Evolutionary conservation across 176 grass and related monocot species (phyloP).

Genomic region (Neostapfia colusana): DNA sequence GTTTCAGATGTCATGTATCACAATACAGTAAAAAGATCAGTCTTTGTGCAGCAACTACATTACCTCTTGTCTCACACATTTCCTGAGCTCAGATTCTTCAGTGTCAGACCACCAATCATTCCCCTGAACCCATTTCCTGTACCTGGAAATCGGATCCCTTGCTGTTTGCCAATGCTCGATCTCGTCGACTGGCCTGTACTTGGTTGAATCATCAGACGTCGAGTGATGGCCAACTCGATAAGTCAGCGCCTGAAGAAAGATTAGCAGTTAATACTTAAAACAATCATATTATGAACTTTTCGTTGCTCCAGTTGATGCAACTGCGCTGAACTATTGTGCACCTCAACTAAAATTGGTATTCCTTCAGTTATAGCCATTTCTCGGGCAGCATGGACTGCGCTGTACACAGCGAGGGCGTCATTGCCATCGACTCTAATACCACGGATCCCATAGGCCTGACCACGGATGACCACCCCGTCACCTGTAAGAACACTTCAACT

Average conservation of each 20-base stretch:
- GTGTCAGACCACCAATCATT: constrained; percentile 90
- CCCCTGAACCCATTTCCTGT: constrained; percentile 90
- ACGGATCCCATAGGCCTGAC: constrained; percentile 89
- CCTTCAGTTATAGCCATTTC: constrained; percentile 83
- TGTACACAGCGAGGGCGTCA: constrained; percentile 92
- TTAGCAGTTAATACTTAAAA: constrained; percentile 11
- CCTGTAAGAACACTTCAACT: constrained; percentile 53
- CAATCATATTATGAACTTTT: neutral
- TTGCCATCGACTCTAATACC: constrained; percentile 90
- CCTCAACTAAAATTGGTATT: constrained; percentile 91
- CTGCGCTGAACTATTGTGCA: constrained; percentile 21
- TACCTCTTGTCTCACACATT: constrained; percentile 79
- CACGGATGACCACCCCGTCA: constrained; percentile 76
- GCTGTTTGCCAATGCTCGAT: constrained; percentile 89
- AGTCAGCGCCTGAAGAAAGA: constrained; percentile 77
- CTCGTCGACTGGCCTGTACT: constrained; percentile 84
- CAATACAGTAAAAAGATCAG: neutral
- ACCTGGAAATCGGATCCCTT: constrained; percentile 84
- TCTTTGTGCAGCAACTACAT: constrained; percentile 2
- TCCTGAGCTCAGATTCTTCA: constrained; percentile 76
- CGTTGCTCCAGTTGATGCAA: constrained; percentile 1
- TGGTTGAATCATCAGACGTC: constrained; percentile 96
- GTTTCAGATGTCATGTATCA: constrained; percentile 12
- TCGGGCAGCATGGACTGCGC: constrained; percentile 75
- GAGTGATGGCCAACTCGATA: constrained; percentile 97